Conservation (phyloP, 2,329 filamentous ascomycete genomes). For the Fusarium bulbicola region DNA sequence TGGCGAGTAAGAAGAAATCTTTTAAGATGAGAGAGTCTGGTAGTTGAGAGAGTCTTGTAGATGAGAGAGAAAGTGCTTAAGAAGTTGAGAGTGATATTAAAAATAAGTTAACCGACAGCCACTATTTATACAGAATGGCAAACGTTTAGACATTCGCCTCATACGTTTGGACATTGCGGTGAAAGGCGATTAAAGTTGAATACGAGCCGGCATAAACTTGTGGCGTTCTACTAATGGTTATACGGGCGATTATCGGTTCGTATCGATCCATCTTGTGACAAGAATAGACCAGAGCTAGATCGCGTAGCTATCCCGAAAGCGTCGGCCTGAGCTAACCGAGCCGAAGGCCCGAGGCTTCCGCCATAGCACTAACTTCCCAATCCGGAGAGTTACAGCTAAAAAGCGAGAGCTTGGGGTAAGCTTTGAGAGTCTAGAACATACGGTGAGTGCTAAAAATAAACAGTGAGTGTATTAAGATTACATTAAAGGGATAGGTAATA, state of each 20-base stretch:
- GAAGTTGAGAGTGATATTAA: background rate
- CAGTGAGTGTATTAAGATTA: background rate
- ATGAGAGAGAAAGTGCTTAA: background rate
- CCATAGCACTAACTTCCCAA: background rate
- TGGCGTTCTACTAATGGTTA: background rate
- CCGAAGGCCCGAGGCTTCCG: background rate
- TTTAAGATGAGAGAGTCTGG: too few species aligned
- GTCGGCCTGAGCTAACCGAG: background rate
- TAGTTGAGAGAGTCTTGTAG: background rate
- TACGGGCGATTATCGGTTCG: background rate
- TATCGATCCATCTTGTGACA: background rate
- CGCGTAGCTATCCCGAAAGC: background rate
- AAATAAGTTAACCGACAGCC: background rate
- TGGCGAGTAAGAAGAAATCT: constrained; percentile 28
- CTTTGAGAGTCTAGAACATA: background rate
- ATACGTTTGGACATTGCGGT: background rate
- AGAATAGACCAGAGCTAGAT: background rate
- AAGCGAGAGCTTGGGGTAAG: background rate
- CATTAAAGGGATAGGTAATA: background rate
- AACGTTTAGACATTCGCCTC: too few species aligned
- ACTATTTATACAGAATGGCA: background rate
- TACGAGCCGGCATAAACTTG: background rate
- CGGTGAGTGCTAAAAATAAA: background rate
- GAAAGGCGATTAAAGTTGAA: background rate
- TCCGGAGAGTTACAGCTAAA: background rate